Evolutionary conservation across 768 basidiomycete species (phyloP), one percentile per base, ranked within the genome.

Genomic region (Mycena albidolilacea): DNA sequence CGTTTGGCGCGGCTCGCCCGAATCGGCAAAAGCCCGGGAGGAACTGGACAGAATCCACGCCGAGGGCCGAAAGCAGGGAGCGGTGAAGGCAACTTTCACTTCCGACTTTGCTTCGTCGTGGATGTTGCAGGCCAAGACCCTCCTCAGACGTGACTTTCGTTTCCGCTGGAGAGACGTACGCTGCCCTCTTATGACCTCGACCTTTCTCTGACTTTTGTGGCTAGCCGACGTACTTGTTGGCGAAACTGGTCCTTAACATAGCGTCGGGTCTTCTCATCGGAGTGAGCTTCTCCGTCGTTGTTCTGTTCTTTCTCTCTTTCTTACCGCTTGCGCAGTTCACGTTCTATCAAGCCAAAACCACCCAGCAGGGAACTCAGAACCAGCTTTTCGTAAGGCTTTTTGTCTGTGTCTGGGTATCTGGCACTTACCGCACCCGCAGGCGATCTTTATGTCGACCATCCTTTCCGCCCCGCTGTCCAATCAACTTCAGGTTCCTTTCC

Each of bases 401-500:
- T 58, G 55, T n/a, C 71, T 63, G 67, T 63, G 12, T 30, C 14
- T 7, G 66, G 77, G 11, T 43, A 74, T 7, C 5, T 35, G 3
- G 35, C 14, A 38, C 63, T 69, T 12, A 69, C n/a, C 59, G 23
- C 71, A 7, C 30, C 39, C 41, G 1, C 59, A 90, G 88, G 80
- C 88, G 0, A 87, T 90, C 44, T 91, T 88, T 78, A 88, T 91
- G 87, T 83, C 84, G 11, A 85, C 87, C 39, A 87, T 92, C 71
- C 61, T 86, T 66, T 85, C 83, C 75, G 87, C 88, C 0, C 88
- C 90, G 0, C 81, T 92, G 21, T 85, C 89, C 11, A 89, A 90
- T 75, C 91, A 93, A 76, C 84, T 93, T 0, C 91, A 91, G 77
- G 87, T 89, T 17, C 84, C 87, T 44, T 92, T 89, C 82, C 84